A percentile compares a stretch with the other conserved stretches of the same genome.
Evolutionary conservation across 495 filamentous ascomycete genomes (phyloP).

Genomic region (Hypoxylon intermedium): DNA sequence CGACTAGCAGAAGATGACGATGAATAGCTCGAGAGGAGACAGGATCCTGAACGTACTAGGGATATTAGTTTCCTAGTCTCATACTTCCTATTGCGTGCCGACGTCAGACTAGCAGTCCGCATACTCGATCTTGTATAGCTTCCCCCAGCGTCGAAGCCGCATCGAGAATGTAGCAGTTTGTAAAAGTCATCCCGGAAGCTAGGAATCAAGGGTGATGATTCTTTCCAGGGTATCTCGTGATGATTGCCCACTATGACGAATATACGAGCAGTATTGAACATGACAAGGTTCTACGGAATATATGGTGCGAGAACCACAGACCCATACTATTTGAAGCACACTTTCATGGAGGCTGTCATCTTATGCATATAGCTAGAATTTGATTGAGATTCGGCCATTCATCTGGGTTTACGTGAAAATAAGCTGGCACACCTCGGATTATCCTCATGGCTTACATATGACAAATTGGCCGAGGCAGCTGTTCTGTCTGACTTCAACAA

Average conservation of each 20-base stretch:
- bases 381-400: conserved; percentile 27
- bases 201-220: conserved; percentile 1
- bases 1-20: conserved; percentile 24
- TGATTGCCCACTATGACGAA: conserved; percentile 34
- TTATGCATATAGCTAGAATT: conserved; percentile 22
- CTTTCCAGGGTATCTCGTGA: conserved; percentile 24
- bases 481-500: conserved; percentile 29
- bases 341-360: too few species aligned
- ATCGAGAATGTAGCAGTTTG: conserved; percentile 19
- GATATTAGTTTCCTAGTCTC: conserved; percentile 24
- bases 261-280: conserved; percentile 16
- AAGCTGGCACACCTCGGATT: conserved; percentile 38
- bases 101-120: conserved; percentile 19
- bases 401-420: conserved; percentile 29
- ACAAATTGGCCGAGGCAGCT: conserved; percentile 19
- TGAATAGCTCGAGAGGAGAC: conserved; percentile 12
- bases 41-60: conserved; percentile 21
- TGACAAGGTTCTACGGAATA: conserved; percentile 18
- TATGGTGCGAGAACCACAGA: conserved; percentile 21
- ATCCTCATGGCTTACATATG: conserved; percentile 34
- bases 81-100: conserved; percentile 30
- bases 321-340: conserved; percentile 16
- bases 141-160: conserved; percentile 16
- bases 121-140: conserved; percentile 3
- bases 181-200: conserved; percentile 8